These are phyloP conservation scores for Chytridium lagenaria DNA, from an alignment of 371 early-diverging fungal genomes.

Conservation along the genomic window DNA sequence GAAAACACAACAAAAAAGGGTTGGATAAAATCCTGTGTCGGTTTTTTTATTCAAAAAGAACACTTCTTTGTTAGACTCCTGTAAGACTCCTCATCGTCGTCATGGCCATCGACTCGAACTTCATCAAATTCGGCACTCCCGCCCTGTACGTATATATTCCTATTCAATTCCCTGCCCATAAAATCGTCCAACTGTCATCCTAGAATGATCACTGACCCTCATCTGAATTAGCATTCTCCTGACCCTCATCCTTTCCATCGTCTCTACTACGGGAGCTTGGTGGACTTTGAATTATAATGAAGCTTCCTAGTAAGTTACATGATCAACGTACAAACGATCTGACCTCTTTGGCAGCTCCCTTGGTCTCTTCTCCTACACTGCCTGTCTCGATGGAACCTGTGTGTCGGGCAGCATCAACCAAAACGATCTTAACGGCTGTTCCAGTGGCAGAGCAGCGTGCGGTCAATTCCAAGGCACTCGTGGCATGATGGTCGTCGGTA, in stretches of 20 bases:
- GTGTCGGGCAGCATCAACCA: not conserved
- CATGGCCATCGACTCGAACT: not conserved
- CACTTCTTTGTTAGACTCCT: too few relatives aligned
- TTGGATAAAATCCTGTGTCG: too few relatives aligned
- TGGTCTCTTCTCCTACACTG: not conserved
- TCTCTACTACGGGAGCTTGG: not conserved
- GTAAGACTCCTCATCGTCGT: too few relatives aligned
- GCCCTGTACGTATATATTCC: not conserved
- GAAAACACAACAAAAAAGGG: too few relatives aligned
- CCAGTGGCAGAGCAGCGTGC: not conserved
- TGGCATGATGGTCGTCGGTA: not conserved
- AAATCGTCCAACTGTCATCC: not conserved
- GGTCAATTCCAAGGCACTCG: not conserved
- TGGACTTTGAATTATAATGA: too few relatives aligned
- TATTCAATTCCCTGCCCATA: not conserved
- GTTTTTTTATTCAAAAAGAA: too few relatives aligned
- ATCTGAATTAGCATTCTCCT: not conserved
- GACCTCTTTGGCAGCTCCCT: too few relatives aligned
- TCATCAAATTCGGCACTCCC: not conserved
- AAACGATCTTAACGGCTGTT: not conserved
- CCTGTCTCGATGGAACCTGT: not conserved
- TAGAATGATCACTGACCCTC: not conserved
- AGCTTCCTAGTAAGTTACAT: not conserved
- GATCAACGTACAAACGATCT: not conserved
- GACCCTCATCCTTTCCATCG: not conserved